Base-by-base conservation (phyloP, 116 monocot species). In the Iris pallida region DNA sequence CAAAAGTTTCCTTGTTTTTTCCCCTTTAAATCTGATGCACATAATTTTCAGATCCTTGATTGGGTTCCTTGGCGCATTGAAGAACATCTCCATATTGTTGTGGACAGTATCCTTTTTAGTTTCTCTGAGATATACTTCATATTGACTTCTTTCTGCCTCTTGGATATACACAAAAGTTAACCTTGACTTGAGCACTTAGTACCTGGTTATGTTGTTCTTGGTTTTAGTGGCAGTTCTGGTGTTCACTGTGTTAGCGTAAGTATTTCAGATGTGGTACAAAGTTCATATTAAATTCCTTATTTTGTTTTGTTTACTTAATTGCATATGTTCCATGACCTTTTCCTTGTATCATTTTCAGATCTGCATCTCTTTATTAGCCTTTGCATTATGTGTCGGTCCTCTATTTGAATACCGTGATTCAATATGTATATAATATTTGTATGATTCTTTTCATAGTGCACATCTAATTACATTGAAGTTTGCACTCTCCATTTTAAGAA, bases 231-330 rank as follows among this genome's bases (percentile, higher is more conserved):
- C 83, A n/a, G 83, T 92, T 64, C 68, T 97, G 72, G 83, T 83
- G 53, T 97, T 92, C 65, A 97, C 97, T 2, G 90, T 97, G 52
- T 59, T 89, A 40, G 90, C 85, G 97, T 97, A 92, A 92, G 92
- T 83, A 48, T 51, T 61, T 48, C 20, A 41, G 18, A 40, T 42
- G 15, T 77, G 44, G 3, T 55, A 19, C 18, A 19, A 65, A 53
- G 15, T 46, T 19, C 13, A 15, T 49, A 7, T 46, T 65, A 15
- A 66, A n/a, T 60, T 17, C 43, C 67, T 42, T 67, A 16, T 16
- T 40, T 15, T 43, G 7, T 13, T 42, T 47, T 55, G n/a, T 53
- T 64, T 43, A 45, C 11, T 47, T 16, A 64, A 43, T 64, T 64
- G 47, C 17, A 18, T 55, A 54, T 42, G 42, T 54, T 41, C 4